Conservation (phyloP, 129 eudicot genomes). For the Mikania micrantha region DNA sequence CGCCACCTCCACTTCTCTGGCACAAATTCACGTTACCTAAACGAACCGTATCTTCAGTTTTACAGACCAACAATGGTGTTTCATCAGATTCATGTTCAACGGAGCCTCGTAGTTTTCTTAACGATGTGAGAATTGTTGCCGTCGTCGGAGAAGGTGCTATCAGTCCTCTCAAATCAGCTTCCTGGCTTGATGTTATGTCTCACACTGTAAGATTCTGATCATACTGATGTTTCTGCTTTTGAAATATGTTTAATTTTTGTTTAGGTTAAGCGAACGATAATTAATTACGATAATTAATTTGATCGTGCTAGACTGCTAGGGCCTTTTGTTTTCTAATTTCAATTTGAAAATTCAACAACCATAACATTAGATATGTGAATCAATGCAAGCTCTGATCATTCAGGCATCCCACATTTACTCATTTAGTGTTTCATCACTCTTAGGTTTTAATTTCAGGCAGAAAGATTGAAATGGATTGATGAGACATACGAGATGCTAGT, state of each 20-base stretch:
- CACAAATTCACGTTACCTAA: slow-evolving; percentile 13
- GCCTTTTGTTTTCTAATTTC: not conserved
- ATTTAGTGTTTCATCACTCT: not conserved
- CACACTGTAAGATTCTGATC: slow-evolving; percentile 58
- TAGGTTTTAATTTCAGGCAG: slow-evolving; percentile 46
- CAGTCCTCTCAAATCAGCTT: slow-evolving; percentile 81
- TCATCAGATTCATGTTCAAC: slow-evolving; percentile 21
- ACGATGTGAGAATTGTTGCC: slow-evolving; percentile 56
- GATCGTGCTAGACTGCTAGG: slow-evolving; percentile 3
- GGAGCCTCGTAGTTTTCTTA: not conserved
- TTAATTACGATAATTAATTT: not conserved
- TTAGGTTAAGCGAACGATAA: not conserved
- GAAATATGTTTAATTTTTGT: not conserved
- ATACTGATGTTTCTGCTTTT: not conserved
- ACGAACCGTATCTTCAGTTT: slow-evolving; percentile 5
- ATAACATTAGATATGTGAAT: not conserved
- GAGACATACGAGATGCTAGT: slow-evolving; percentile 68
- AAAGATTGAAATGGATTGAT: slow-evolving; percentile 78
- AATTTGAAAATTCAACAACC: not conserved
- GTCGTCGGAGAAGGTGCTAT: slow-evolving; percentile 69
- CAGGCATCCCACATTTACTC: not conserved
- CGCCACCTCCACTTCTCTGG: slow-evolving; percentile 8
- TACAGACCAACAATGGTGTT: slow-evolving; percentile 11
- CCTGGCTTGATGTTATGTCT: slow-evolving; percentile 82
- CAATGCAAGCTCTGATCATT: not conserved